Conservation (phyloP, 164 flowering plant genomes). For the Dillenia suffruticosa region DNA sequence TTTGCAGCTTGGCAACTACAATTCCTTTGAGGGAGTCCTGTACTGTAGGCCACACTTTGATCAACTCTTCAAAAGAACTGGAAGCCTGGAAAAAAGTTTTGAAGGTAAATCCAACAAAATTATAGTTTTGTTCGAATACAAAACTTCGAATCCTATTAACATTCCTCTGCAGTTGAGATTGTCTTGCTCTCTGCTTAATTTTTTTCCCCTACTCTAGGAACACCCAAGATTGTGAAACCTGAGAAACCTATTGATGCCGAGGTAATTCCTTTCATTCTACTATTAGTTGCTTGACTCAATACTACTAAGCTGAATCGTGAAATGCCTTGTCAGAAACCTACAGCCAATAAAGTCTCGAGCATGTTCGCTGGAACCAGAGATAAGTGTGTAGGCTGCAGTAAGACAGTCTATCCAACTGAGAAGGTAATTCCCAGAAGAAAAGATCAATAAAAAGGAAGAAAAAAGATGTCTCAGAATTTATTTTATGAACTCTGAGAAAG, state of each 20-base stretch:
- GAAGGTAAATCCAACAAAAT: constrained; percentile 37
- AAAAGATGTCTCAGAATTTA: background rate
- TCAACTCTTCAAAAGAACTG: constrained; percentile 67
- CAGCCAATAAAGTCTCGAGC: constrained; percentile 31
- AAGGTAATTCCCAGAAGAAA: constrained; percentile 21
- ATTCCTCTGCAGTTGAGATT: background rate
- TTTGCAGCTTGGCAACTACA: constrained; percentile 65
- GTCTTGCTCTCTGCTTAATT: background rate
- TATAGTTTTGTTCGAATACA: background rate
- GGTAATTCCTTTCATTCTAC: constrained; percentile 27
- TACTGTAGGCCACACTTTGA: constrained; percentile 77
- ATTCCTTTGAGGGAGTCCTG: constrained; percentile 69
- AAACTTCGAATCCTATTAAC: background rate
- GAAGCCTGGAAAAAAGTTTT: constrained; percentile 69
- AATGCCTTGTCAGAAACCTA: constrained; percentile 33
- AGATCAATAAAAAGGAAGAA: background rate
- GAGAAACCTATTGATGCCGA: constrained; percentile 45
- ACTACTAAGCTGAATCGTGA: background rate
- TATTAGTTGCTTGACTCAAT: no score
- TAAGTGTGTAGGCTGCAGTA: constrained; percentile 47
- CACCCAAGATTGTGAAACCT: constrained; percentile 57
- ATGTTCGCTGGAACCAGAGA: constrained; percentile 57
- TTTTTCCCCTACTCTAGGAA: constrained; percentile 26
- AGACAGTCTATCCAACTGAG: constrained; percentile 56
- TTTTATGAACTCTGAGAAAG: no score